These are phyloP conservation scores for Pseudozyma flocculosa DNA, from an alignment of 1,284 basidiomycete species.

Conservation along the genomic window DNA sequence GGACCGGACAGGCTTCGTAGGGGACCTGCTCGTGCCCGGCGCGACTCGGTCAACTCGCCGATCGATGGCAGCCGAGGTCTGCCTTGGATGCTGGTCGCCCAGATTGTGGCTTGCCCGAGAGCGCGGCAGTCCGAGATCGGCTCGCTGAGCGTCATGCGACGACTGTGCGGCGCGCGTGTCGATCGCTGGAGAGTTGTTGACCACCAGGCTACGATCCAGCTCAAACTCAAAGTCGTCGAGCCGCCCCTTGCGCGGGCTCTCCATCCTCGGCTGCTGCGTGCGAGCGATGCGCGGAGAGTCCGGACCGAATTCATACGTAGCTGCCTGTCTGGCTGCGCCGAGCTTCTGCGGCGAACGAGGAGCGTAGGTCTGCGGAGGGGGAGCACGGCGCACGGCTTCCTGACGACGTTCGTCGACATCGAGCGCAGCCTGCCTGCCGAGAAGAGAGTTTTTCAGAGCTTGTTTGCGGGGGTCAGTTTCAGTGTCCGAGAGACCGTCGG, in stretches of 20 bases:
- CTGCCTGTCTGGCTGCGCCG: slow-evolving; percentile 10
- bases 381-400: no score
- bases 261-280: slow-evolving; percentile 20
- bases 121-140: no score
- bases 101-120: no score
- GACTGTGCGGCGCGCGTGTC: no score
- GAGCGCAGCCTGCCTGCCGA: neutral
- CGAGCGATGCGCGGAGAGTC: slow-evolving; percentile 15
- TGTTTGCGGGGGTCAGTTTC: neutral
- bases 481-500: neutral
- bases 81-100: no score
- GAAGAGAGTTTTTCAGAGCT: neutral
- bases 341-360: slow-evolving; percentile 12
- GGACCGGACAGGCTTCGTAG: no score
- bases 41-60: no score
- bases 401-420: neutral
- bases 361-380: slow-evolving; percentile 1
- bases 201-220: slow-evolving; percentile 8
- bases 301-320: slow-evolving; percentile 14
- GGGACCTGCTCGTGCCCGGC: no score
- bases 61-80: no score
- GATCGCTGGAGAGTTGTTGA: no score
- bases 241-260: slow-evolving; percentile 27
- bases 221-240: slow-evolving; percentile 39
- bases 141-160: no score